phyloP scores from a whole-genome alignment of 2,329 filamentous ascomycete genomes.

The Penicillium occitanis region DNA sequence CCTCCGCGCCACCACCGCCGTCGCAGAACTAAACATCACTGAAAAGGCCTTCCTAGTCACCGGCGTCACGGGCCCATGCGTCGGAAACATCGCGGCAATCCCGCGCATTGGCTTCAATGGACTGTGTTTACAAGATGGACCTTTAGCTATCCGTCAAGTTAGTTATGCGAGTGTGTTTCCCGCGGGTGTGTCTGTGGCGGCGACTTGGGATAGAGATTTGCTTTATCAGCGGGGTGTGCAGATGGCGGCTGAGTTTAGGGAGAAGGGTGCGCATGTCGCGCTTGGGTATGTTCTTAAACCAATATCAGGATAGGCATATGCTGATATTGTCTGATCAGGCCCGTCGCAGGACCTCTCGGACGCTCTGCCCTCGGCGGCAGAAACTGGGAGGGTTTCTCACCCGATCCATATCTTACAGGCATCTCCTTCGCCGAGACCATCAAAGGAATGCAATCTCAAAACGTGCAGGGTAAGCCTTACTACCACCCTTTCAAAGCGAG shows the following conservation, averaged over 20 bases:
- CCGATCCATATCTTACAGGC: conserved; percentile 48
- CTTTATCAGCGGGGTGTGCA: conserved; percentile 54
- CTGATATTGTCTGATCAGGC: conserved; percentile 7
- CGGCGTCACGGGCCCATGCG: conserved; percentile 31
- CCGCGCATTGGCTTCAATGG: conserved; percentile 37
- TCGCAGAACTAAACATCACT: conserved; percentile 23
- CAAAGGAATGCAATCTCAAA: conserved; percentile 44
- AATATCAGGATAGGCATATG: background rate
- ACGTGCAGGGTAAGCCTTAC: conserved; percentile 53
- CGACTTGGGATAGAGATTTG: conserved; percentile 58
- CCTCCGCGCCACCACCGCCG: conserved; percentile 18
- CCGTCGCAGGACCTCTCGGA: conserved; percentile 40
- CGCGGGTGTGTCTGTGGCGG: conserved; percentile 68
- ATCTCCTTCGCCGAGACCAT: conserved; percentile 44
- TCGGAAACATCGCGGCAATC: conserved; percentile 38
- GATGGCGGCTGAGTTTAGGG: conserved; percentile 54
- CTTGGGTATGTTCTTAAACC: conserved; percentile 37
- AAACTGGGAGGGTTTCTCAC: conserved; percentile 49
- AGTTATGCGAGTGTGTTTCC: conserved; percentile 73
- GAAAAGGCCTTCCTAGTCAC: conserved; percentile 30
- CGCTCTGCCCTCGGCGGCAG: conserved; percentile 41
- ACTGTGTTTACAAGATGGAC: conserved; percentile 42
- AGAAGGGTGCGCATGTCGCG: conserved; percentile 40
- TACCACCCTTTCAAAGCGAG: conserved; percentile 37
- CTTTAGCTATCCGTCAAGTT: conserved; percentile 61